Conservation (phyloP, 805 yeast species). For the Wickerhamiella azymoides region DNA sequence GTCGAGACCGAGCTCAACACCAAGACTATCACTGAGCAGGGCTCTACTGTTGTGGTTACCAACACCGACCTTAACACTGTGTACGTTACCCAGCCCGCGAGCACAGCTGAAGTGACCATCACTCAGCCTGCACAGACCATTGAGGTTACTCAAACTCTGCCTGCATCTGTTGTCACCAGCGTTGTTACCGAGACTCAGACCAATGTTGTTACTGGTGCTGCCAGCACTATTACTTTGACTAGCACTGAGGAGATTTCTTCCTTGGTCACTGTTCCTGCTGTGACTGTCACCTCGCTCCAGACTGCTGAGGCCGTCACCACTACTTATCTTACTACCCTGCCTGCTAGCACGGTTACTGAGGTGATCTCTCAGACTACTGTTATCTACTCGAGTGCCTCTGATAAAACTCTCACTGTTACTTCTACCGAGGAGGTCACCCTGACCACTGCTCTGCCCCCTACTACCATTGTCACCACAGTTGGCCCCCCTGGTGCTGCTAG, state of each 20-base stretch:
- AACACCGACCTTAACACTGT: background rate
- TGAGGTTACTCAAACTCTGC: conserved; percentile 1
- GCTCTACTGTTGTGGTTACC: background rate
- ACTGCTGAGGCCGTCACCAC: background rate
- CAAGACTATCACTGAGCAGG: background rate
- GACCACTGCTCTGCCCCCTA: background rate
- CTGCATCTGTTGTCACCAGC: background rate
- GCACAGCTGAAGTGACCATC: conserved; percentile 4
- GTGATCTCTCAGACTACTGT: background rate
- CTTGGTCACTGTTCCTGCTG: conserved; percentile 1
- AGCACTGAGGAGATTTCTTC: conserved; percentile 1
- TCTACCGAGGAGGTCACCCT: background rate
- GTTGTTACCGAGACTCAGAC: background rate
- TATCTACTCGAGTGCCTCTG: background rate
- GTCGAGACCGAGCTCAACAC: background rate
- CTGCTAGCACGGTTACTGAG: background rate
- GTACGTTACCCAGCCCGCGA: background rate
- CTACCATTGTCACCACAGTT: background rate
- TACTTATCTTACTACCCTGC: background rate
- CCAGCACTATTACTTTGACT: background rate
- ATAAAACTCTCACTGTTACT: background rate
- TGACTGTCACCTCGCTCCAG: background rate
- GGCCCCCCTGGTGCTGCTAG: background rate
- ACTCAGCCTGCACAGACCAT: conserved; percentile 1
- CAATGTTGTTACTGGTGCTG: background rate